A percentile compares a stretch with the other conserved stretches of the same genome.
Conservation (phyloP, 768 basidiomycete genomes). For the Podaxis pistillaris region DNA sequence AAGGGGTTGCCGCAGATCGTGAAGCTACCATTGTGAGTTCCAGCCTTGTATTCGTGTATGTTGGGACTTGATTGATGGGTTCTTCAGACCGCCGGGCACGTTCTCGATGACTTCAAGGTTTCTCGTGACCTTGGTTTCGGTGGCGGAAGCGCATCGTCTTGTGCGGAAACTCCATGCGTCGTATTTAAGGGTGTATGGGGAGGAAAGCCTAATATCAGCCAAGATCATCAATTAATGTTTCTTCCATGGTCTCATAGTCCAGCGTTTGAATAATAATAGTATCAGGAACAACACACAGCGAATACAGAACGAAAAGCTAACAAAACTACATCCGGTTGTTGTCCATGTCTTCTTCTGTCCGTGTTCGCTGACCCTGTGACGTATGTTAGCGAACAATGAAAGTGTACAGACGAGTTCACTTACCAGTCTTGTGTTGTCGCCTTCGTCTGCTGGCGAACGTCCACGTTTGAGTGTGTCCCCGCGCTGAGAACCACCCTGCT, state of each 20-base stretch:
- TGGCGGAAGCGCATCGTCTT: constrained; percentile 68
- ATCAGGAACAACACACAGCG: constrained; percentile 25
- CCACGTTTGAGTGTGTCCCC: constrained; percentile 59
- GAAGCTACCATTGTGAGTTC: constrained; percentile 50
- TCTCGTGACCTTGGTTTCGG: constrained; percentile 51
- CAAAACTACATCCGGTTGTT: constrained; percentile 63
- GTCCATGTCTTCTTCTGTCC: constrained; percentile 65
- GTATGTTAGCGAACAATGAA: neutral
- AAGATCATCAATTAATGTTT: constrained; percentile 38
- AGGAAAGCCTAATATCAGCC: constrained; percentile 22
- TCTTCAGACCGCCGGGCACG: constrained; percentile 30
- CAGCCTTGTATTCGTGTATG: neutral
- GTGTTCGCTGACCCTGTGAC: constrained; percentile 54
- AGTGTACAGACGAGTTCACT: constrained; percentile 23
- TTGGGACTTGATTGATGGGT: neutral
- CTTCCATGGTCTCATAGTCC: neutral
- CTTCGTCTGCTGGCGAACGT: constrained; percentile 79
- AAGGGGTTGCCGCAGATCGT: constrained; percentile 43
- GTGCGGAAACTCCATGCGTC: constrained; percentile 65
- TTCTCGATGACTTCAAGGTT: constrained; percentile 52
- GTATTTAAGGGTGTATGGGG: constrained; percentile 29
- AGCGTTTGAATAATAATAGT: constrained; percentile 20
- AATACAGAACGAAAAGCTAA: constrained; percentile 11
- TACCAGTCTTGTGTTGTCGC: constrained; percentile 56
- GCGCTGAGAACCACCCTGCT: constrained; percentile 42